These are phyloP conservation scores for Protomyces arabidopsidicola DNA, from an alignment of 1,139 yeast species.

Conservation along the genomic window DNA sequence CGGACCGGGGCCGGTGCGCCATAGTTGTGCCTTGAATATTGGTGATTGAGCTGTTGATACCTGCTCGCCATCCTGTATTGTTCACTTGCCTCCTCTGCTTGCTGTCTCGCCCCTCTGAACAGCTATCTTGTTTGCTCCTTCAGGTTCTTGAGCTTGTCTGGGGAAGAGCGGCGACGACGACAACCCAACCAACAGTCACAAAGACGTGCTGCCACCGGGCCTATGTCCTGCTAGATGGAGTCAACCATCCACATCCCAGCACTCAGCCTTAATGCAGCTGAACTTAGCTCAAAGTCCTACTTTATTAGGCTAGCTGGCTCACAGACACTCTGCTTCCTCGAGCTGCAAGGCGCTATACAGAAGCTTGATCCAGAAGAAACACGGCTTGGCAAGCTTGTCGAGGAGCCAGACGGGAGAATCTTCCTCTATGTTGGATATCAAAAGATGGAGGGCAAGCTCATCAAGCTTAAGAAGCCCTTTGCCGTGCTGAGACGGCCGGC, in stretches of 20 bases:
- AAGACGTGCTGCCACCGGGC: not conserved
- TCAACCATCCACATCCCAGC: slow-evolving; percentile 16
- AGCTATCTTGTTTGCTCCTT: not conserved
- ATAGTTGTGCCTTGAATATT: not conserved
- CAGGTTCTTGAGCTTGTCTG: too few species aligned
- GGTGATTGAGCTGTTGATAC: not conserved
- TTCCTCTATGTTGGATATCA: slow-evolving; percentile 29
- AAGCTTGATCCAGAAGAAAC: slow-evolving; percentile 9
- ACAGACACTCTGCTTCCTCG: slow-evolving; percentile 22
- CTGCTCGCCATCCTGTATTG: not conserved
- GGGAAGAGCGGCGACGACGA: not conserved
- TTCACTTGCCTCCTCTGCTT: not conserved
- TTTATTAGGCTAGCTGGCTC: slow-evolving; percentile 16
- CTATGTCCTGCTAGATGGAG: slow-evolving; percentile 2
- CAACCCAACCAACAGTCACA: not conserved
- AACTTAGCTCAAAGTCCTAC: not conserved
- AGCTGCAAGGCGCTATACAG: slow-evolving; percentile 28
- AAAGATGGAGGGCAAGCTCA: slow-evolving; percentile 27
- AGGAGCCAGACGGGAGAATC: slow-evolving; percentile 17
- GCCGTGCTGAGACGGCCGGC: slow-evolving; percentile 19
- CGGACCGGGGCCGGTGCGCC: not conserved
- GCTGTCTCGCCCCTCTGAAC: not conserved
- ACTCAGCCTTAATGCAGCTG: not conserved
- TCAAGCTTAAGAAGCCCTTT: slow-evolving; percentile 24
- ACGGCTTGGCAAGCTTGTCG: slow-evolving; percentile 10